These are phyloP conservation scores for Psilocybe tampanensis DNA, from an alignment of 768 basidiomycete genomes.

Conservation along the genomic window DNA sequence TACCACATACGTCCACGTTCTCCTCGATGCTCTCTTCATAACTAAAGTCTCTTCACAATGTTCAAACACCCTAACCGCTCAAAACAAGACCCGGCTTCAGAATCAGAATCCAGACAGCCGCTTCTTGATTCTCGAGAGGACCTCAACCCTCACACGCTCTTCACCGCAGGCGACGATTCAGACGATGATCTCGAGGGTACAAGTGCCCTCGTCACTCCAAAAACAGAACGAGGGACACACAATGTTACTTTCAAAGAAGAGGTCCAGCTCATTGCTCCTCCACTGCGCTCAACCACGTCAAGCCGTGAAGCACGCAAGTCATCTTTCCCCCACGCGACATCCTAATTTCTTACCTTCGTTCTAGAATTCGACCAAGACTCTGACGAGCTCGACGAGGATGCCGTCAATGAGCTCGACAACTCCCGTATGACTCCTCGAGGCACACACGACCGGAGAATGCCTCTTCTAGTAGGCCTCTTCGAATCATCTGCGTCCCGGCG, in stretches of 20 bases:
- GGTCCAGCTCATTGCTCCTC: slow-evolving; percentile 67
- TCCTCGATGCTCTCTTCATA: slow-evolving; percentile 24
- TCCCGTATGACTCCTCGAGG: slow-evolving; percentile 32
- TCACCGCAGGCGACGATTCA: slow-evolving; percentile 57
- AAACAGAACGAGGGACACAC: slow-evolving; percentile 41
- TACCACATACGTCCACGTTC: background rate
- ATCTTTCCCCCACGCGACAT: background rate
- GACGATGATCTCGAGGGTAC: slow-evolving; percentile 46
- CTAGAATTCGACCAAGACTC: slow-evolving; percentile 84
- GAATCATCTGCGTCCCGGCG: slow-evolving; percentile 63
- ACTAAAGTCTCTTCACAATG: slow-evolving; percentile 16
- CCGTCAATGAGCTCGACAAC: slow-evolving; percentile 26
- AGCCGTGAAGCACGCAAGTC: slow-evolving; percentile 75
- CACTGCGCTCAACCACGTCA: slow-evolving; percentile 69
- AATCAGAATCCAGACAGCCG: slow-evolving; percentile 55
- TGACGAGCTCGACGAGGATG: slow-evolving; percentile 73
- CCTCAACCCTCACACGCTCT: slow-evolving; percentile 42
- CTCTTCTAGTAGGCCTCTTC: slow-evolving; percentile 78
- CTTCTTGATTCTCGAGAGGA: slow-evolving; percentile 54
- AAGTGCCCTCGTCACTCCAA: slow-evolving; percentile 27
- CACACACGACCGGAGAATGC: slow-evolving; percentile 57
- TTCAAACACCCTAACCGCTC: slow-evolving; percentile 23
- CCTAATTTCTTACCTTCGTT: background rate
- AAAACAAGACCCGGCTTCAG: slow-evolving; percentile 18
- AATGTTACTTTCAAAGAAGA: slow-evolving; percentile 69